Evolutionary conservation across 345 rosid species (phyloP), one percentile per base, ranked within the genome.

Genomic region (Camelina neglecta): DNA sequence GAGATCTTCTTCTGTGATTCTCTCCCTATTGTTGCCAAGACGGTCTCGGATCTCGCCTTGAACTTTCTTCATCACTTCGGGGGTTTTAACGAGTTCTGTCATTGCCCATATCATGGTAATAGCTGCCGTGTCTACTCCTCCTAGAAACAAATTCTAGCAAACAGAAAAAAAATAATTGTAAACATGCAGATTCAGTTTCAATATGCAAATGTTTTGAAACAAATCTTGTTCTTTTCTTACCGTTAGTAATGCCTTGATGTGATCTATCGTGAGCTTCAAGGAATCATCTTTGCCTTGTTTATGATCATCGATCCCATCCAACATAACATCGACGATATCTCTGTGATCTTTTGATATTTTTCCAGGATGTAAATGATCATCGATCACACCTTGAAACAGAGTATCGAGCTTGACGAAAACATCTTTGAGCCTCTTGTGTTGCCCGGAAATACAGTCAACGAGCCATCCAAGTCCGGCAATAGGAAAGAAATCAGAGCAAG

Each of bases 41-140:
- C 51, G 0, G 45, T 67, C 55, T 76, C 75, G 68, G 15, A 85
- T 77, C 79, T 87, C 86, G 3, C 44, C 79, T 77, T 83, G 88
- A 21, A 79, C 82, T 72, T 73, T 83, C 55, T 59, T 50, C 80
- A 84, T 79, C 50, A 74, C 75, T 39, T 23, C 47, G 0, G 83
- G 90, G 63, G 83, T 83, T 80, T 18, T 65, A 16, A 72, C 70
- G 3, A 87, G 85, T 73, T 85, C 87, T 3, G 90, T 85, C 81
- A 78, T 72, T 16, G 77, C 50, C 77, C 81, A 78, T 49, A 50
- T 78, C 77, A 71, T 72, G 11, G 81, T 72, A 29, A 78, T 31
- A 4, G 77, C 76, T 0, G 59, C 62, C 23, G 81, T 78, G 55
- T 78, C 81, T 72, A 78, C 60, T 16, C 77, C 81, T 21, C 74